phyloP scores from a whole-genome alignment of 2,329 filamentous ascomycete species.

The Talaromyces sp. region DNA sequence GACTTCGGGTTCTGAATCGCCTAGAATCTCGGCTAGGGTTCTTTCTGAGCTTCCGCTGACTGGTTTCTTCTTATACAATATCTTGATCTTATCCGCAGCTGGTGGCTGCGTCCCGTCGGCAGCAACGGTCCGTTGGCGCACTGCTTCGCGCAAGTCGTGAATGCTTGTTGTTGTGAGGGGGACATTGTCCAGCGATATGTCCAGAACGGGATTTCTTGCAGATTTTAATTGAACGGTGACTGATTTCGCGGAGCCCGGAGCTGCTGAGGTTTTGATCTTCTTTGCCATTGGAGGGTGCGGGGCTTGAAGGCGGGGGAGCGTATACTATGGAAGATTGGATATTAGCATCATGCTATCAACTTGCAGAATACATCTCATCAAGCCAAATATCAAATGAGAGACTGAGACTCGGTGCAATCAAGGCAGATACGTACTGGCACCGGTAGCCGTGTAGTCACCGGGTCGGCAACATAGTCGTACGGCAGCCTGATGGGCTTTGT shows the following conservation, averaged over 20 bases:
- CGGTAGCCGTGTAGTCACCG: conserved; percentile 70
- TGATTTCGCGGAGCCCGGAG: conserved; percentile 41
- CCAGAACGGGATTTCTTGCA: conserved; percentile 69
- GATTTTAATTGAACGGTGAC: conserved; percentile 44
- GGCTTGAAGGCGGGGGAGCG: conserved; percentile 45
- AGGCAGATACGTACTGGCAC: conserved; percentile 60
- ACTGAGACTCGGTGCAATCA: background rate
- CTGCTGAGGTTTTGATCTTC: conserved; percentile 31
- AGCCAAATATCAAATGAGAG: too few relatives aligned
- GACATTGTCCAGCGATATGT: conserved; percentile 60
- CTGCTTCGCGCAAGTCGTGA: conserved; percentile 70
- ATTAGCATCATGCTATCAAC: background rate
- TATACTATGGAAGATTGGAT: conserved; percentile 33
- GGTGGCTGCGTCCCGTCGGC: conserved; percentile 43
- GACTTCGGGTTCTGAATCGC: conserved; percentile 47
- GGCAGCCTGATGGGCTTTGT: conserved; percentile 74
- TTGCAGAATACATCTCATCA: background rate
- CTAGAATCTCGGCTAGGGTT: conserved; percentile 68
- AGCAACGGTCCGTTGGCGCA: conserved; percentile 61
- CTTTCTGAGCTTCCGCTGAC: conserved; percentile 61
- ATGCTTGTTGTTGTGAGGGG: conserved; percentile 68
- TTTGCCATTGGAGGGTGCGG: conserved; percentile 45
- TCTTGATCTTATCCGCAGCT: conserved; percentile 68
- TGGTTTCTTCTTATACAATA: conserved; percentile 85
- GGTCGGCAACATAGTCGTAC: conserved; percentile 87